A percentile compares a stretch with the other conserved stretches of the same genome.
These are phyloP conservation scores for Solanum chmielewskii DNA, from an alignment of 257 asterid species.

Conservation along the genomic window DNA sequence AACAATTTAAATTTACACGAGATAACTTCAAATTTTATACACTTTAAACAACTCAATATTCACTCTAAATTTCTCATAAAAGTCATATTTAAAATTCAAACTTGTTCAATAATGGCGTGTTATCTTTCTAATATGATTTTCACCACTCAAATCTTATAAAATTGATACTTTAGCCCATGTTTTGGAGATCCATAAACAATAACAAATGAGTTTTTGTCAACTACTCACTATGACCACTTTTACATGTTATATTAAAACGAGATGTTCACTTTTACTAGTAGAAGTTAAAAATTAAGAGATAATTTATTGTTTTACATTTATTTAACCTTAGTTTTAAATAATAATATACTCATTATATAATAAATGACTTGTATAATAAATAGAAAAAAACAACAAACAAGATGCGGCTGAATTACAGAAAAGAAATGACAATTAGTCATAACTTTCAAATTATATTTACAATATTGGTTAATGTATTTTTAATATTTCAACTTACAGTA, in stretches of 20 bases:
- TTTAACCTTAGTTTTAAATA: background rate
- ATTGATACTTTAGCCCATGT: too few relatives aligned
- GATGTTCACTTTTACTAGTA: background rate
- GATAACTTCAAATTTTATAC: background rate
- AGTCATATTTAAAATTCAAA: too few relatives aligned
- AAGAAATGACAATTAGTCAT: background rate
- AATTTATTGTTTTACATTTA: background rate
- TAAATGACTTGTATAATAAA: background rate
- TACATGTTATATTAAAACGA: too few relatives aligned
- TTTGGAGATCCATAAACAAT: background rate
- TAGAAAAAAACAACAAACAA: background rate
- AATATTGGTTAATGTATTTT: background rate
- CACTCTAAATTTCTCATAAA: too few relatives aligned
- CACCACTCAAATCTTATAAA: background rate
- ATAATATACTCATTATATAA: too few relatives aligned
- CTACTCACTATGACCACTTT: background rate
- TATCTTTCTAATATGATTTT: background rate
- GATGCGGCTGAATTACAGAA: background rate
- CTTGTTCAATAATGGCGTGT: background rate
- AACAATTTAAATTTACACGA: too few relatives aligned
- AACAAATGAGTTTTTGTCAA: background rate
- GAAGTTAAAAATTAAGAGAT: accelerated
- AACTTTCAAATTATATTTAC: background rate
- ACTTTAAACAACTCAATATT: too few relatives aligned
- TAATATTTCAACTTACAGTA: too few relatives aligned